Conservation (phyloP, 139 green algal species). For the Micractinium conductrix region DNA sequence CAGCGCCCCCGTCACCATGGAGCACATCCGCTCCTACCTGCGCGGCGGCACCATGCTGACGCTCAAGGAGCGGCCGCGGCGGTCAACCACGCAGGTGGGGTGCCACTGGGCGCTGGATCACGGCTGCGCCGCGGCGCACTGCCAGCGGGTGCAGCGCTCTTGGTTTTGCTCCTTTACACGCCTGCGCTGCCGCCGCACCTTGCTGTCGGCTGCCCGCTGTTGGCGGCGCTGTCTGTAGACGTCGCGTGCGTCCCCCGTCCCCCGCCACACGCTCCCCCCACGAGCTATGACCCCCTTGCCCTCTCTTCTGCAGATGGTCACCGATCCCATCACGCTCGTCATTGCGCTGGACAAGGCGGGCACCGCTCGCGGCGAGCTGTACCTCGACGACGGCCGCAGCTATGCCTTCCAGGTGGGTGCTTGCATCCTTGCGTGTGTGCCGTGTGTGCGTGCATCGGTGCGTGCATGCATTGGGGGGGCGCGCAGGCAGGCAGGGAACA, state of each 20-base stretch:
- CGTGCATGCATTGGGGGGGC: not conserved
- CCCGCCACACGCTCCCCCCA: not conserved
- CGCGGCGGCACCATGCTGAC: constrained; percentile 87
- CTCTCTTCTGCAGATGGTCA: constrained; percentile 45
- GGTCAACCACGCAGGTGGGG: constrained; percentile 20
- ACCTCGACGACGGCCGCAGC: constrained; percentile 94
- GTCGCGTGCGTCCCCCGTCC: no score
- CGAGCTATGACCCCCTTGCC: not conserved
- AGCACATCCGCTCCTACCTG: constrained; percentile 80
- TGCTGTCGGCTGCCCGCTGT: no score
- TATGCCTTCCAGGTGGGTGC: constrained; percentile 83
- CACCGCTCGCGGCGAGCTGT: constrained; percentile 85
- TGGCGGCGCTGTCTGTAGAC: no score
- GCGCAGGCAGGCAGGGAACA: no score
- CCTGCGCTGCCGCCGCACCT: no score
- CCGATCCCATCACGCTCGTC: constrained; percentile 91
- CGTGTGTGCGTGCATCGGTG: not conserved
- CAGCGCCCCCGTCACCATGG: constrained; percentile 72
- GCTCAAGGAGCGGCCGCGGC: constrained; percentile 76
- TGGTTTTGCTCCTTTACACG: no score
- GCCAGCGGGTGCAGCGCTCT: no score
- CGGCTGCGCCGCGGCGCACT: no score
- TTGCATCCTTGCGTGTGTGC: not conserved
- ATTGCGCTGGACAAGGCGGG: constrained; percentile 81
- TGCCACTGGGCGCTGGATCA: no score